These are phyloP conservation scores for Neopestalotiopsis sp. DNA, from an alignment of 2,329 filamentous ascomycete species.

Conservation along the genomic window DNA sequence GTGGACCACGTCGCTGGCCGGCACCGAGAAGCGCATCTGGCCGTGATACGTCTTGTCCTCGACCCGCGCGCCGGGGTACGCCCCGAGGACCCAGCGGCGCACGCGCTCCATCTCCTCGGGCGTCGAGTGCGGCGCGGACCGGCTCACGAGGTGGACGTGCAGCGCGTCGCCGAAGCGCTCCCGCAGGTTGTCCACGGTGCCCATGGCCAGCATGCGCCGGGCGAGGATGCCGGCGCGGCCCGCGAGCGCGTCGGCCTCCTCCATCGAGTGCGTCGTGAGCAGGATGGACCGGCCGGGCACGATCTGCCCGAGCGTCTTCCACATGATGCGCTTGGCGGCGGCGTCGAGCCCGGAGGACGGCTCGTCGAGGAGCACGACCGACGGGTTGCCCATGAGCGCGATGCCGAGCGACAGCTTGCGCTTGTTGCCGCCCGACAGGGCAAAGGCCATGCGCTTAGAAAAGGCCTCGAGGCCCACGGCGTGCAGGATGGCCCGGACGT, in stretches of 20 bases:
- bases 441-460: conserved; percentile 74
- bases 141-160: conserved; percentile 81
- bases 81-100: conserved; percentile 66
- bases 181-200: conserved; percentile 75
- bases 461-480: conserved; percentile 81
- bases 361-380: conserved; percentile 87
- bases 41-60: conserved; percentile 82
- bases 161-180: conserved; percentile 78
- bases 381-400: conserved; percentile 89
- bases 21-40: conserved; percentile 84
- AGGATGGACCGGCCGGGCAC: conserved; percentile 81
- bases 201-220: conserved; percentile 82
- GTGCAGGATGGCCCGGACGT: conserved; percentile 77
- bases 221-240: conserved; percentile 86
- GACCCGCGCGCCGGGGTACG: conserved; percentile 69
- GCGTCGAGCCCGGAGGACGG: conserved; percentile 90
- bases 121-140: conserved; percentile 74
- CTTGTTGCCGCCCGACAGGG: conserved; percentile 89
- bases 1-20: conserved; percentile 50
- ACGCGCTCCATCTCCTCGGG: conserved; percentile 71
- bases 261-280: conserved; percentile 93
- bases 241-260: conserved; percentile 90
- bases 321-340: conserved; percentile 90
- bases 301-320: conserved; percentile 79
- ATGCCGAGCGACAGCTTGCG: conserved; percentile 90